Base-by-base conservation (phyloP, 192 early-diverging fungal species). In the Coemansia sp. region DNA sequence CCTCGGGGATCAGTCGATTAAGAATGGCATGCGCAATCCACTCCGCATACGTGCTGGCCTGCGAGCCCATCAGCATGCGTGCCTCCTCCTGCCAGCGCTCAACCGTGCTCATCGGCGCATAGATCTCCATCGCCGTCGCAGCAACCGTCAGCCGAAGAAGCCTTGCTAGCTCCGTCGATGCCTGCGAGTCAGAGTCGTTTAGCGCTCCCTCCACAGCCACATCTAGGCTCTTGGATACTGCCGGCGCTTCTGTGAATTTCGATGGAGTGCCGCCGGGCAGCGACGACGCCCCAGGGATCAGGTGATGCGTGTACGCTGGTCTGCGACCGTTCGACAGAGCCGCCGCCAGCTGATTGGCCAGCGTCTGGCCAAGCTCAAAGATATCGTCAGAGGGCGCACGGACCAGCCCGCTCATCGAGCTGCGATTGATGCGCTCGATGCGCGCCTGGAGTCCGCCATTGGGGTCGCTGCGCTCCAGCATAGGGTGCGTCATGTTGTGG, bases 31-130 rank as follows among this genome's bases (percentile, higher is more conserved):
- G 83, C 15, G 70, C 58, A 14, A 89, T 68, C 22, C 80, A 64
- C 2, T 76, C 34, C 1, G 85, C 81, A 50, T 80, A 87, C 14
- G 84, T 82, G n/a, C 66, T 60, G 1, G 81, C 78, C 7, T 68
- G 37, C 18, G 55, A 53, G 18, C 91, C 88, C 64, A 84, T 90
- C 75, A 91, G 74, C 80, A 94, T 81, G 5, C 82, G 78, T 19
- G 83, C 85, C 66, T 94, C 94, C 63, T 97, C 90, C 24, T 80
- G 73, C 92, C 92, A 95, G 4, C 94, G 78, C 64, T 93, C 87
- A 6, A 73, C 57, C 2, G 87, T 89, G 14, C 81, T 79, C 58
- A 82, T 64, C 2, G 88, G 84, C 19, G 69, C 70, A 67, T 85
- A 90, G 18, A 80, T 73, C 34, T 91, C 87, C 18, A 92, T 73